Percentiles rank a stretch among this genome's conserved stretches.
Conservation (phyloP, 257 asterid species). For the Solanum sparsipilum region DNA sequence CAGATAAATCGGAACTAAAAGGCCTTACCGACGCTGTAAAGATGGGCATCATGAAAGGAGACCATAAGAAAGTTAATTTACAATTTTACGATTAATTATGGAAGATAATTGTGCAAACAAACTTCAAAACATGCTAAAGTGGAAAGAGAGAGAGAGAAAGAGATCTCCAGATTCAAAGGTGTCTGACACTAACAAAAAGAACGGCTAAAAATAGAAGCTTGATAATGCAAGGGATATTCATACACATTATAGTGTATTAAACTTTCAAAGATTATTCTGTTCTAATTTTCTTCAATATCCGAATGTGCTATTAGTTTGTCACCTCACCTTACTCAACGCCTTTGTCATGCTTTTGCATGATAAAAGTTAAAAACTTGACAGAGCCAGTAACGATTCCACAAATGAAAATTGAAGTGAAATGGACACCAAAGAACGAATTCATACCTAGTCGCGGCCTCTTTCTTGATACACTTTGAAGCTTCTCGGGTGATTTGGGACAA, state of each 20-base stretch:
- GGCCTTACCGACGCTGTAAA: conserved; percentile 27
- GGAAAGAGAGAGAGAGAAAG: neutral
- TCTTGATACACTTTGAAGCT: conserved; percentile 34
- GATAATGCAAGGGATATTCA: neutral
- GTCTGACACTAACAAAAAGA: neutral
- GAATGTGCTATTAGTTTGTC: neutral
- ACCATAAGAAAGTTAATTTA: neutral
- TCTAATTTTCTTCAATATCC: neutral
- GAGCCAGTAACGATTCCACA: neutral
- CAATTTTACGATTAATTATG: neutral
- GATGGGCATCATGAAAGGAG: neutral
- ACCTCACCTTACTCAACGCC: neutral
- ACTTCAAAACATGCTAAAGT: neutral
- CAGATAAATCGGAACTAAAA: conserved; percentile 16
- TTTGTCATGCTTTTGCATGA: neutral
- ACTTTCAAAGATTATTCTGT: neutral
- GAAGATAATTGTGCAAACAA: neutral
- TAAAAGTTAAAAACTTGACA: neutral
- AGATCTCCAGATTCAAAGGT: neutral
- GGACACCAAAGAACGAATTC: neutral
- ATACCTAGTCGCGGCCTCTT: conserved; percentile 65
- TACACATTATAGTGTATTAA: neutral
- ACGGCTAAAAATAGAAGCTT: neutral
- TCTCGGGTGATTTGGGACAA: conserved; percentile 85
- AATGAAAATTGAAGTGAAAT: neutral